Evolutionary conservation across 1,284 basidiomycete species (phyloP), one percentile per base, ranked within the genome.

Genomic region (Melampsora abietis-canadensis): DNA sequence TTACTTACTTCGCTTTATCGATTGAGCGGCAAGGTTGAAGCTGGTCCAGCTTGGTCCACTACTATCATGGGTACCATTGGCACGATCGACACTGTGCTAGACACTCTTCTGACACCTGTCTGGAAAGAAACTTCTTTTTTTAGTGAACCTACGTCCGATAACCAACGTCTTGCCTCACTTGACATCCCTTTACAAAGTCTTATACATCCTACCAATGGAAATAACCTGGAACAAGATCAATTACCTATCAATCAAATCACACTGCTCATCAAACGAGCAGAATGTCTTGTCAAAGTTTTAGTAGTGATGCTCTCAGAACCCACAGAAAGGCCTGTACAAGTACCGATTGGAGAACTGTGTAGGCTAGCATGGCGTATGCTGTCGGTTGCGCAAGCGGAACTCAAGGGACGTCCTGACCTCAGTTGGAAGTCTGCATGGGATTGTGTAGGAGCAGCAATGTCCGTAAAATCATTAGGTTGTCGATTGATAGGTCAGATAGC

Each of bases 341-440:
- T 68, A n/a, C 66, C 66, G 27, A n/a, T 68, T n/a, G 66, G 66
- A 6, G 66, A 68, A 30, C 66, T 68, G 4, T 37, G 34, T 59
- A 24, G 14, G 14, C 21, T 68, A 17, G 54, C 21, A 21, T 59
- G 34, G 57, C 51, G 66, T 12, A 51, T 68, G 6, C 19, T 68
- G 51, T 34, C 60, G 14, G 37, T 68, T n/a, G 66, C 51, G 4
- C 31, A 68, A 40, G 54, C 51, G 27, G 27, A 68, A n/a, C 19
- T 24, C 27, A 51, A 60, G 34, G 66, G 60, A 4, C 54, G 37
- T 27, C 47, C 66, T n/a, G 66, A 68, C 37, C 66, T 59, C 12
- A 46, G 37, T 12, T 68, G 66, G 66, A 68, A 68, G 54, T 44
- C 44, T 24, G 54, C n/a, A 21, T 68, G 66, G 66, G 66, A 68